Evolutionary conservation across 768 basidiomycete species (phyloP).

Genomic region (Rhodotorula kratochvilovae): DNA sequence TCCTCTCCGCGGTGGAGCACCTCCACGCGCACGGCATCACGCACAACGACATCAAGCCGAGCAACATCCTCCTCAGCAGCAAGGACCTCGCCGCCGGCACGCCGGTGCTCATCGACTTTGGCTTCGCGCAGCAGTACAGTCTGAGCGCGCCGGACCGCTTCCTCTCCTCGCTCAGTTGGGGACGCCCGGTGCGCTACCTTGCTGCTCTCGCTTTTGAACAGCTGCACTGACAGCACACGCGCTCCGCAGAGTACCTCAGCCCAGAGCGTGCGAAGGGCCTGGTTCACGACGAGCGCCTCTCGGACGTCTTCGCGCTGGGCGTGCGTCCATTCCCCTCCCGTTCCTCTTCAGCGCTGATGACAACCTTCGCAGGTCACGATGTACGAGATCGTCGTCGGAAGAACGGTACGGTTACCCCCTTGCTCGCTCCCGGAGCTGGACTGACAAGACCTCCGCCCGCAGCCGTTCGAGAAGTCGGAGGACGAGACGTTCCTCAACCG

Average conservation of each 20-base stretch:
- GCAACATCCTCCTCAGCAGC: slow-evolving; percentile 80
- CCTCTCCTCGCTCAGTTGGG: slow-evolving; percentile 48
- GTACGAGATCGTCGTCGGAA: slow-evolving; percentile 86
- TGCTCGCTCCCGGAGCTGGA: neutral
- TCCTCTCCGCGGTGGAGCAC: slow-evolving; percentile 76
- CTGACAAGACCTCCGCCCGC: neutral
- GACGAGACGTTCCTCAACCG: slow-evolving; percentile 52
- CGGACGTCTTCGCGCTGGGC: slow-evolving; percentile 55
- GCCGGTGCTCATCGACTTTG: slow-evolving; percentile 88
- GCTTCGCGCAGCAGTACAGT: slow-evolving; percentile 83
- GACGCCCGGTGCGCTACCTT: slow-evolving; percentile 61
- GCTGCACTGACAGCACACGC: neutral
- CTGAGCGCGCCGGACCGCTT: slow-evolving; percentile 29
- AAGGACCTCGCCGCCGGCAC: slow-evolving; percentile 50
- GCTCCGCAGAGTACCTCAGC: slow-evolving; percentile 67
- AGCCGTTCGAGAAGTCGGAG: slow-evolving; percentile 36
- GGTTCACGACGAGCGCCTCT: slow-evolving; percentile 88
- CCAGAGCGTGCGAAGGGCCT: slow-evolving; percentile 84
- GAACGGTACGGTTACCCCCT: slow-evolving; percentile 55
- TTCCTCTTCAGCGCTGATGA: too few relatives aligned
- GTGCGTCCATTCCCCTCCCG: slow-evolving; percentile 33
- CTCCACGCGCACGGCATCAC: slow-evolving; percentile 59
- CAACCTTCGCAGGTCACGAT: slow-evolving; percentile 64
- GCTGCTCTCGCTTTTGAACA: slow-evolving; percentile 17
- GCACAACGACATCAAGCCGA: slow-evolving; percentile 78